Evolutionary conservation across 306 rosid genomes (phyloP), one percentile per base, ranked within the genome.

Genomic region (Sesbania bispinosa): DNA sequence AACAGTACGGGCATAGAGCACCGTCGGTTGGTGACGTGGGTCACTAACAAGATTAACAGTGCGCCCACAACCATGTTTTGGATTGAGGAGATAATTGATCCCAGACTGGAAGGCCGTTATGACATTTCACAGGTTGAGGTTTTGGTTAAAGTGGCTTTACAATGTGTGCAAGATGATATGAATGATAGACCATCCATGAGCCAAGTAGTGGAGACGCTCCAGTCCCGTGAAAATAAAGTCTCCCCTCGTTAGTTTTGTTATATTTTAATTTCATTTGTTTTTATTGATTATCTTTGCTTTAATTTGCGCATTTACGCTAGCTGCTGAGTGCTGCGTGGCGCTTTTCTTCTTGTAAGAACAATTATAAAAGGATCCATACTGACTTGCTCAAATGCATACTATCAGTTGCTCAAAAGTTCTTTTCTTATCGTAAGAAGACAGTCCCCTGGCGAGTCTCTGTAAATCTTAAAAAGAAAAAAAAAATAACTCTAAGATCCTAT

Each of bases 161-260:
- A 64, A 14, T 89, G 96, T 42, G 88, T 80, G 11, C 51, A 79
- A 55, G 92, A 86, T 78, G 83, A 89, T 43, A 89, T 53, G 81
- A 76, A 78, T 23, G 62, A 77, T 52, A 85, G 96, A 71, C 92
- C 96, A 0, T 63, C 85, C 4, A 85, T 86, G 96, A 83, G 88
- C 20, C 88, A 85, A 50, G 88, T 86, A 0, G 84, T 59, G 24
- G 82, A 84, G 72, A 84, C 78, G 85, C 90, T 85, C 68, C 41
- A 30, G 35, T 46, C 75, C 27, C 67, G 38, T 45, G 15, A 59
- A 61, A 47, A 50, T 32, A 10, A 42, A 55, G 13, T 21, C 46
- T 9, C 4, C 7, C 59, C 60, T 70, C 65, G 20, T 13, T 67
- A 76, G 53, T 43, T 10, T 2, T 3, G 2, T 54, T 39, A n/a